Evolutionary conservation across 2,329 filamentous ascomycete species (phyloP).

Genomic region (Xylaria sp.): DNA sequence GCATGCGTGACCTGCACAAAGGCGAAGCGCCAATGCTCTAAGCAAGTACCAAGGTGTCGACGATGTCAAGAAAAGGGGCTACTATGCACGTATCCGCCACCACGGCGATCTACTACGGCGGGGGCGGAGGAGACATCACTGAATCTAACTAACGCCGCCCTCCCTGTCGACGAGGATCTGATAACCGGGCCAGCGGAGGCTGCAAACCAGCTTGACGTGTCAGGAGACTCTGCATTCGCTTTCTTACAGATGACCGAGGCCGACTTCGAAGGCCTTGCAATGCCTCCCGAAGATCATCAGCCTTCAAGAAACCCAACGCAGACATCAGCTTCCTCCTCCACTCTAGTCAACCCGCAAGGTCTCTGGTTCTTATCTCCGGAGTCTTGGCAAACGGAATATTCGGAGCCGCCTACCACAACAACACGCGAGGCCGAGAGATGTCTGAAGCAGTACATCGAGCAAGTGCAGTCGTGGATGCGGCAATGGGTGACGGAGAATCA

Average conservation of each 20-base stretch:
- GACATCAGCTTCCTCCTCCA: background rate
- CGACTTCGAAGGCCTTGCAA: background rate
- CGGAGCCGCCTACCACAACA: constrained; percentile 16
- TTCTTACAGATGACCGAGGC: constrained; percentile 19
- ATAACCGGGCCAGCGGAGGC: background rate
- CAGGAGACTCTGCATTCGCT: constrained; percentile 3
- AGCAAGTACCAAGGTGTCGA: constrained; percentile 48
- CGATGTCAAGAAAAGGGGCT: constrained; percentile 44
- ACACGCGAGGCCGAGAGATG: constrained; percentile 20
- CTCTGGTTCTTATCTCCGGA: constrained; percentile 40
- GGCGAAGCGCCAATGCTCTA: constrained; percentile 53
- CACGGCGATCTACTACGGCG: constrained; percentile 27
- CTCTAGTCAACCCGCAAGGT: constrained; percentile 6
- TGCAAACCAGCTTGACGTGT: background rate
- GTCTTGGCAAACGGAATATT: constrained; percentile 40
- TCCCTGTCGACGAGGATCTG: constrained; percentile 4
- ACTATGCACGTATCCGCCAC: constrained; percentile 40
- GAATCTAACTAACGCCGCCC: background rate
- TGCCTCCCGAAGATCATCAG: background rate
- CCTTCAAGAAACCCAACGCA: constrained; percentile 15
- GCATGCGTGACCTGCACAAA: constrained; percentile 51
- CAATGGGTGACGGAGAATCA: constrained; percentile 41
- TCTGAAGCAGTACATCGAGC: constrained; percentile 46
- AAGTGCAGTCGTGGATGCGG: constrained; percentile 40
- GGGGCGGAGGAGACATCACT: constrained; percentile 2